Percentiles rank a stretch among this genome's conserved stretches.
Evolutionary conservation across 2,329 filamentous ascomycete species (phyloP).

Genomic region (Aspergillus quadrilineatus): DNA sequence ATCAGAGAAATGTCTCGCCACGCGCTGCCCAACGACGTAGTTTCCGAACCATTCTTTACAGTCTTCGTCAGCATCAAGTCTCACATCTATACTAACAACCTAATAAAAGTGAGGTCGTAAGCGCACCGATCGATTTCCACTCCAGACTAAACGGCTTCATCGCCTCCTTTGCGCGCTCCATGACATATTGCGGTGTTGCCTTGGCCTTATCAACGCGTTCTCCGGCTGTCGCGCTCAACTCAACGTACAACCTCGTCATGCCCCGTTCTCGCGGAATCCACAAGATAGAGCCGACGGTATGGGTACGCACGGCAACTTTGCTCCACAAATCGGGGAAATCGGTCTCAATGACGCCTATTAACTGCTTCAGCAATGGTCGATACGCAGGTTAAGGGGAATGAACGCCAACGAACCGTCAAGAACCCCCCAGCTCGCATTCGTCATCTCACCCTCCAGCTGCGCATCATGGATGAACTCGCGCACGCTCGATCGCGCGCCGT

Average conservation of each 20-base stretch:
- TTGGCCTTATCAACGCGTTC: conserved; percentile 33
- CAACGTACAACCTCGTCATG: conserved; percentile 64
- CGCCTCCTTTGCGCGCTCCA: conserved; percentile 51
- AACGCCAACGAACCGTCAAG: conserved; percentile 56
- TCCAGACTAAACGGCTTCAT: conserved; percentile 47
- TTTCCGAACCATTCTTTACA: conserved; percentile 51
- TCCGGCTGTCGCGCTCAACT: conserved; percentile 29
- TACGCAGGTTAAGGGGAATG: conserved; percentile 22
- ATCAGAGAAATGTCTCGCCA: conserved; percentile 48
- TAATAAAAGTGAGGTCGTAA: not conserved
- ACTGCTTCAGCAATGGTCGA: not conserved
- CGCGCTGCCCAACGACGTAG: conserved; percentile 52
- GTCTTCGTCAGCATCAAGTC: not conserved
- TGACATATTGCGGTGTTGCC: conserved; percentile 65
- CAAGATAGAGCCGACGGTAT: conserved; percentile 67
- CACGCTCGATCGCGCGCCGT: conserved; percentile 71
- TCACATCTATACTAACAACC: not conserved
- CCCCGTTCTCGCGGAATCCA: conserved; percentile 72
- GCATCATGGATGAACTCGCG: conserved; percentile 60
- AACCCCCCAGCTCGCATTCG: conserved; percentile 67
- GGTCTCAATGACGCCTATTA: conserved; percentile 54
- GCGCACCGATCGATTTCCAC: conserved; percentile 37
- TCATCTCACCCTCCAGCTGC: conserved; percentile 49
- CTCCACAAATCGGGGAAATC: conserved; percentile 75
- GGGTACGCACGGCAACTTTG: conserved; percentile 68